Evolutionary conservation across 2,329 filamentous ascomycete species (phyloP), one percentile per base, ranked within the genome.

Genomic region (Penicillium sp.): DNA sequence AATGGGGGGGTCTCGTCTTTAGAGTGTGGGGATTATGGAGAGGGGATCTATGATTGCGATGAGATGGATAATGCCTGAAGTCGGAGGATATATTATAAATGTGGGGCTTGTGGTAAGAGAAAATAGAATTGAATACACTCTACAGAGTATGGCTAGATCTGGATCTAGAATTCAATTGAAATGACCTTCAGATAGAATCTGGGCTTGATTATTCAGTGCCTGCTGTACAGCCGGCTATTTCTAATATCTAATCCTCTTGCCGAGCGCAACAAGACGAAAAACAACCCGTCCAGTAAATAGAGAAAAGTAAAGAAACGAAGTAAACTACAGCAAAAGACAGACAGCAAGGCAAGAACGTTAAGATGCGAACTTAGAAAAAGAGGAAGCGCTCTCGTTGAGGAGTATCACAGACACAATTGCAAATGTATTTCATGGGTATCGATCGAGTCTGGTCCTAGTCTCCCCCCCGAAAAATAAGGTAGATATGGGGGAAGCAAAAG

Each of bases 351-450:
- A 19, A 45, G 16, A 13, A 48, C 46, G 7, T 30, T 25, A 19
- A 46, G 28, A 45, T n/a, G 26, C 19, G 52, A 26, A 55, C 25
- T 10, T 5, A 11, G n/a, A 14, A 55, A 35, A 8, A 33, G 19
- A 33, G 30, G 13, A 30, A 40, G 52, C 52, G n/a, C 28, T 38
- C 33, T 52, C 49, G 49, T 55, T 37, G 51, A 37, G 7, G 40
- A 55, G 43, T 25, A 55, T 55, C 53, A 55, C 40, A 54, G 38
- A 38, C 53, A 59, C 38, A 56, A 60, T 58, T 40, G 58, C 57
- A 52, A 55, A 55, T 59, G 58, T 45, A 61, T 63, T 61, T 53
- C 57, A 59, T 54, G 57, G 59, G 57, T 61, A 64, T 62, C 59
- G 57, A 55, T 55, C 53, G 53, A 55, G 52, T 58, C 61, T 63